Base-by-base conservation (phyloP, 139 green algal genomes). In the Chlorella sp. region DNA sequence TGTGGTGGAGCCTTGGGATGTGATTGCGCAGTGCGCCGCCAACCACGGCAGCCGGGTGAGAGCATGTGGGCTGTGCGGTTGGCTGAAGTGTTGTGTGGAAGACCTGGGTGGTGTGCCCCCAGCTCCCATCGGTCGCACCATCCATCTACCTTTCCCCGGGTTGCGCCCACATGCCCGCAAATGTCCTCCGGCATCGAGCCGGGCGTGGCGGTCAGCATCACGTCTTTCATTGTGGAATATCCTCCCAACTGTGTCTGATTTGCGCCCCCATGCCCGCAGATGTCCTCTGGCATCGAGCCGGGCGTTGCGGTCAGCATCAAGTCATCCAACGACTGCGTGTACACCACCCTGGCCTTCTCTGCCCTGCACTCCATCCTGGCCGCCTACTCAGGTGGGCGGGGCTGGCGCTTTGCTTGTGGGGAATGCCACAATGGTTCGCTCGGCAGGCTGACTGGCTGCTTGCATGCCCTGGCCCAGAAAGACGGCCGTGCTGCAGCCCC, bases 1-100 rank as follows among this genome's bases (percentile, higher is more conserved):
- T 0, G 82, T 98, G 48, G 36, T 98, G 83, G 95, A 98, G 88
- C 94, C 95, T 1, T 96, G 92, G 89, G 90, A 95, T 83, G 81
- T 95, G 48, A 92, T 95, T n/a, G 40, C 90, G 34, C 93, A 92
- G 69, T 64, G 85, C 38, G 93, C 94, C 80, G 62, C 89, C 38
- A 93, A 94, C 68, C 40, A 73, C 16, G 77, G 77, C 56, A 83
- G 30, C 0, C 77, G 77, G 77, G 85, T 87, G 75, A 17, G 79
- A 77, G 60, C 2, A 7, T n/a, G 14, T 72, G 48, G 69, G 6
- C n/a, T n/a, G n/a, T n/a, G n/a, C n/a, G n/a, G n/a, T n/a, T n/a
- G n/a, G n/a, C n/a, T n/a, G n/a, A n/a, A n/a, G n/a, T n/a, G n/a
- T n/a, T n/a, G n/a, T n/a, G n/a, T n/a, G n/a, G n/a, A n/a, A n/a